Percentiles rank a stretch among this genome's conserved stretches.
Evolutionary conservation across 2,329 filamentous ascomycete genomes (phyloP).

Genomic region (Ascocoryne sarcoides): DNA sequence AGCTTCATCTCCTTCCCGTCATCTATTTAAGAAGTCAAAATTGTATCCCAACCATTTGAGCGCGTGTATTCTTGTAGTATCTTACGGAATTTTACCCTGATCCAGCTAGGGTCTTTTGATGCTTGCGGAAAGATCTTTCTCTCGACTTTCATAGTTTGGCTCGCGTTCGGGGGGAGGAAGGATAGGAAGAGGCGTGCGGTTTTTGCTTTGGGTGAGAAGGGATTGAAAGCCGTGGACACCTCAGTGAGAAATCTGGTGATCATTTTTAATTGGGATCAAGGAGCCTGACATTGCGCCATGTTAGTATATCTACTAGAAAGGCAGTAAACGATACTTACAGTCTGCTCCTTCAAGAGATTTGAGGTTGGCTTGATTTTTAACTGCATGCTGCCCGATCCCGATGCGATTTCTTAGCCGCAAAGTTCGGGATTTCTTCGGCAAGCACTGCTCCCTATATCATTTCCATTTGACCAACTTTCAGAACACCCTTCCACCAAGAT

Average conservation of each 20-base stretch:
- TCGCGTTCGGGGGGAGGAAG: slow-evolving; percentile 70
- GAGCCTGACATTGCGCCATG: neutral
- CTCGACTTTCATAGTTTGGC: slow-evolving; percentile 67
- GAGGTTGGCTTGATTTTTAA: no score
- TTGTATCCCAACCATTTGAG: neutral
- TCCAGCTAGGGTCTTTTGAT: slow-evolving; percentile 57
- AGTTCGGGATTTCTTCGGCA: no score
- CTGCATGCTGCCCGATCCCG: no score
- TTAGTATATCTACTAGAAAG: slow-evolving; percentile 3
- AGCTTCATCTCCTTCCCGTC: slow-evolving; percentile 87
- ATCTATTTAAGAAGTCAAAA: slow-evolving; percentile 43
- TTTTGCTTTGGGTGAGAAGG: slow-evolving; percentile 71
- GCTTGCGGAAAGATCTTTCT: slow-evolving; percentile 65
- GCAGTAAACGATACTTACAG: no score
- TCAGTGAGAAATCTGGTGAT: slow-evolving; percentile 81
- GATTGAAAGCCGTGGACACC: slow-evolving; percentile 82
- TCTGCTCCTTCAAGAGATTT: no score
- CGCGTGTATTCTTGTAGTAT: slow-evolving; percentile 1
- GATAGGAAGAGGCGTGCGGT: slow-evolving; percentile 84
- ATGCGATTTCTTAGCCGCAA: no score
- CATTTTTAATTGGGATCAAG: slow-evolving; percentile 43
- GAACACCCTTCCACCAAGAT: no score
- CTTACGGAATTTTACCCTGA: slow-evolving; percentile 81
- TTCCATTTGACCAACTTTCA: no score
- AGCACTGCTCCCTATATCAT: no score